Percentiles rank a stretch among this genome's conserved stretches.
Evolutionary conservation across 345 rosid species (phyloP).

Genomic region (Theobroma cacao): DNA sequence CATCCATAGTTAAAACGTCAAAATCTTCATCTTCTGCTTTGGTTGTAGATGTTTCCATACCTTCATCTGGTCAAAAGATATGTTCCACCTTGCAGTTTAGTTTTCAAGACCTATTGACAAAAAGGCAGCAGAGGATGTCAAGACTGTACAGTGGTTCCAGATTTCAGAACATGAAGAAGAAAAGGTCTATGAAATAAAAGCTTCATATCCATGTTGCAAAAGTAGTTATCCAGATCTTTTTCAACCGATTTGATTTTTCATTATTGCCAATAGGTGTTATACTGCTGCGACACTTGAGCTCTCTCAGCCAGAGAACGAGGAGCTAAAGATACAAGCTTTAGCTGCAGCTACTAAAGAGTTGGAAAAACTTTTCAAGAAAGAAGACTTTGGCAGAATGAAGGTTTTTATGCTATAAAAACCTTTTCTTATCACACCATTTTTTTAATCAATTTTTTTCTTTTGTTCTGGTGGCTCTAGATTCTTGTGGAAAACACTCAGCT

Average conservation of each 20-base stretch:
- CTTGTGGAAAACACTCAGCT: background rate
- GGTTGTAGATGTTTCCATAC: constrained; percentile 42
- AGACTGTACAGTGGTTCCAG: constrained; percentile 35
- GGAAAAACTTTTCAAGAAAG: constrained; percentile 84
- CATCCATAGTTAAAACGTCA: constrained; percentile 32
- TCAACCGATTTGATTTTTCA: constrained; percentile 9
- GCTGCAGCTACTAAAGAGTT: constrained; percentile 89
- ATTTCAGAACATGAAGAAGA: constrained; percentile 40
- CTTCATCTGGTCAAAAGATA: constrained; percentile 48
- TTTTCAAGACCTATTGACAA: constrained; percentile 56
- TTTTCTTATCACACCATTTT: background rate
- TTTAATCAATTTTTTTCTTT: background rate
- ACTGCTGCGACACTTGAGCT: constrained; percentile 87
- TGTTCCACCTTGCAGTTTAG: constrained; percentile 68
- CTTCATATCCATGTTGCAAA: constrained; percentile 11
- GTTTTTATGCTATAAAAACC: constrained; percentile 28
- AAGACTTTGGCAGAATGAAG: constrained; percentile 91
- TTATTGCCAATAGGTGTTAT: constrained; percentile 52
- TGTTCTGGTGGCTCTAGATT: background rate
- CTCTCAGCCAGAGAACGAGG: constrained; percentile 80
- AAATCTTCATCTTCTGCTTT: constrained; percentile 39
- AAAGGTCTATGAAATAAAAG: constrained; percentile 34
- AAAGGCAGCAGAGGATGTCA: constrained; percentile 64
- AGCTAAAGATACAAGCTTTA: constrained; percentile 68
- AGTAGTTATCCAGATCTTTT: constrained; percentile 6